These are phyloP conservation scores for Zoysia pacifica DNA, from an alignment of 176 grass and related monocot genomes.

Conservation along the genomic window DNA sequence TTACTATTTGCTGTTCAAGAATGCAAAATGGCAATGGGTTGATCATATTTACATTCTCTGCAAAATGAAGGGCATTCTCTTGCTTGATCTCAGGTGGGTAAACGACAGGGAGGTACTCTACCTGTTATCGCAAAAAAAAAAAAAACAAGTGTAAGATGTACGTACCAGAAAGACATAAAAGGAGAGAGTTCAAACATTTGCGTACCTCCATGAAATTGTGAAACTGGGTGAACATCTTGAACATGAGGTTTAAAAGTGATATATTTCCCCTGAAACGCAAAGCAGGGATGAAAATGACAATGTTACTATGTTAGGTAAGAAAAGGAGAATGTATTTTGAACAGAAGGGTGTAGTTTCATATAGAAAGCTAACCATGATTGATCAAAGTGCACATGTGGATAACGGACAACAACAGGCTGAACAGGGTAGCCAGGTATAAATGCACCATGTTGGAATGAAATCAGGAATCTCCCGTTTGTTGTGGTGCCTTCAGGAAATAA, in stretches of 20 bases:
- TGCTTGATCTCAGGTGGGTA: conserved; percentile 88
- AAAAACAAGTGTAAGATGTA: background rate
- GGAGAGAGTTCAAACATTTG: background rate
- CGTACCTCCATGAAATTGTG: conserved; percentile 99
- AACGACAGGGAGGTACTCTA: conserved; percentile 90
- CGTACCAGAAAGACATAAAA: background rate
- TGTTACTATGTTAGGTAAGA: background rate
- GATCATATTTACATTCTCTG: conserved; percentile 60
- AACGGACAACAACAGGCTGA: conserved; percentile 86
- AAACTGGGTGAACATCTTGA: conserved; percentile 99
- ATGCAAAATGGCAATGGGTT: conserved; percentile 1
- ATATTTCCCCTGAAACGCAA: conserved; percentile 84
- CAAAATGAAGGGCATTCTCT: conserved; percentile 69
- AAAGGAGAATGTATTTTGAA: conserved; percentile 6
- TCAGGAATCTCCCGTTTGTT: conserved; percentile 90
- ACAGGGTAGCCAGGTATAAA: conserved; percentile 85
- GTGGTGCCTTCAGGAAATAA: conserved; percentile 98
- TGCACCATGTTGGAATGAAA: conserved; percentile 93
- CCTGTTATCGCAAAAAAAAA: conserved; percentile 36
- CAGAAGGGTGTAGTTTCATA: conserved; percentile 16
- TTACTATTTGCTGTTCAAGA: background rate
- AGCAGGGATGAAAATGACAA: background rate
- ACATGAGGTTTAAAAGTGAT: conserved; percentile 76
- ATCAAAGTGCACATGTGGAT: conserved; percentile 96
- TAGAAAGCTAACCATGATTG: conserved; percentile 81